Evolutionary conservation across 192 early-diverging fungal genomes (phyloP), one percentile per base, ranked within the genome.

Genomic region (Podila epicladia): DNA sequence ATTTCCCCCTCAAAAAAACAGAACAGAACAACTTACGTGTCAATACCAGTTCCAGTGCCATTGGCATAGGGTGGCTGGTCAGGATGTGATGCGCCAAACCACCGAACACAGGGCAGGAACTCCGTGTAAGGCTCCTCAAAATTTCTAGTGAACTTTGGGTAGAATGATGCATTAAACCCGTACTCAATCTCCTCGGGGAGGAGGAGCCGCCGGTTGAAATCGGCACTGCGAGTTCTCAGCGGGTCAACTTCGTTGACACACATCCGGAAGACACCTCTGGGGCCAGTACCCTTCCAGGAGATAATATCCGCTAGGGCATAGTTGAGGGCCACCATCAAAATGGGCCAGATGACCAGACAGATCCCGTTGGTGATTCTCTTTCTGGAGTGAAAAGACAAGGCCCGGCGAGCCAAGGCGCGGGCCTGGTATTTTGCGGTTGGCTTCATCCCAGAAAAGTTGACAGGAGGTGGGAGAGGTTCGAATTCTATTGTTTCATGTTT

Each of bases 81-180:
- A 9, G 75, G 75, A 24, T 68, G 67, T 4, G 75, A 64, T 17
- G 72, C 65, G 22, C 75, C 70, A 58, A 79, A 79, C 75, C 75
- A 79, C 11, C 75, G 75, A 45, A 72, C 75, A 50, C 75, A 79
- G 15, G 75, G 69, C 17, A 33, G 22, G 7, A 6, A 0, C 11
- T 37, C 11, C 35, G 35, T 0, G 35, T 37, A 6, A 37, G 0
- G 8, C 2, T 37, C 35, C 5, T 37, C 35, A 37, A 37, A 37
- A 37, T 37, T 37, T 37, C 35, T 37, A 9, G 35, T 3, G 35
- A 37, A 9, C 8, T 37, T 2, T 37, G 35, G 35, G 35, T 37
- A 37, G 12, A 2, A 24, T 28, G 11, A 48, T 17, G 17, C 28
- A 1, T 37, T 37, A 6, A 15, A 6, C 20, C 15, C n/a, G 15